Evolutionary conservation across 192 early-diverging fungal species (phyloP).

Genomic region (Podila epicladia): DNA sequence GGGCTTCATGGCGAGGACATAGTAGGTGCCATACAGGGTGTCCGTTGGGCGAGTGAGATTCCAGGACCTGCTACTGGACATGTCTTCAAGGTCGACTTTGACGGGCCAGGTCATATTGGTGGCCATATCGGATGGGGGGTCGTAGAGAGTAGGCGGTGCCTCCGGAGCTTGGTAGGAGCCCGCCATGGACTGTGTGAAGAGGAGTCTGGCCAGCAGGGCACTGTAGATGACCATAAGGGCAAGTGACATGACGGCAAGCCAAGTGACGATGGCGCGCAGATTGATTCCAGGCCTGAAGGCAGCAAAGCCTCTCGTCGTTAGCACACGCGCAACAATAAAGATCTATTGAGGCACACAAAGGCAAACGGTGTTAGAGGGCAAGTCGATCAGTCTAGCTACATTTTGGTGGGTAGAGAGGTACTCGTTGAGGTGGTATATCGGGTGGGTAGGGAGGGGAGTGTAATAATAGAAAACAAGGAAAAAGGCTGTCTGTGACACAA

Average conservation of each 20-base stretch:
- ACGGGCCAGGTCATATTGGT: background rate
- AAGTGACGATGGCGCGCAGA: slow-evolving; percentile 37
- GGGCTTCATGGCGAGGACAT: slow-evolving; percentile 32
- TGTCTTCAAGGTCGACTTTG: slow-evolving; percentile 15
- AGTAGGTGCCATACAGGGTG: background rate
- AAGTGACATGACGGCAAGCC: slow-evolving; percentile 30
- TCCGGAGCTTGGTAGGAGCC: slow-evolving; percentile 17
- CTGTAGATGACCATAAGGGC: slow-evolving; percentile 33
- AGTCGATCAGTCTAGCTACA: background rate
- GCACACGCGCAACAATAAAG: slow-evolving; percentile 38
- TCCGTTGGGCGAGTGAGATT: background rate
- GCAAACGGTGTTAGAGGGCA: background rate
- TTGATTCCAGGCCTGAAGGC: slow-evolving; percentile 45
- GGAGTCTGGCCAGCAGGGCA: slow-evolving; percentile 17
- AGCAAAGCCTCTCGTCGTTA: slow-evolving; percentile 46
- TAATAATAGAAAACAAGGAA: background rate
- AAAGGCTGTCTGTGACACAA: background rate
- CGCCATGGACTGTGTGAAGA: slow-evolving; percentile 38
- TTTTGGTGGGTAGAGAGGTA: too few relatives aligned
- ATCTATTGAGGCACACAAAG: slow-evolving; percentile 6
- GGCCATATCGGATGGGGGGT: background rate
- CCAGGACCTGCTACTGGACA: slow-evolving; percentile 7
- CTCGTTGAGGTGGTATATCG: too few relatives aligned
- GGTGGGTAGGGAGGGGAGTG: background rate
- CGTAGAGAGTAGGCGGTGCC: background rate